Conservation (phyloP, 192 early-diverging fungal species). For the Dissophora ornata region DNA sequence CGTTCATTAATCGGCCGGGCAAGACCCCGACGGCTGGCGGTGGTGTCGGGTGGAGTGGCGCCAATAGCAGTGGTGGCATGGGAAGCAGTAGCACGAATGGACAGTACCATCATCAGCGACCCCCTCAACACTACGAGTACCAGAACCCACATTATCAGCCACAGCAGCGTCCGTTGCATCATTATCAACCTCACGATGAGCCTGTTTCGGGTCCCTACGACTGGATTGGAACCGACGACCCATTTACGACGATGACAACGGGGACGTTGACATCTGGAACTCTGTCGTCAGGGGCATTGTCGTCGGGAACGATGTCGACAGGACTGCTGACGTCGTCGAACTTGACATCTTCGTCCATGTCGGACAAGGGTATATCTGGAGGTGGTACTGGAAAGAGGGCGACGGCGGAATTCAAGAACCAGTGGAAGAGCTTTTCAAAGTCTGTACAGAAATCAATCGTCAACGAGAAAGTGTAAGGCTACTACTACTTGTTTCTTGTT, state of each 20-base stretch:
- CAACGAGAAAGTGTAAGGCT: constrained; percentile 38
- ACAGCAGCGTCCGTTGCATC: background rate
- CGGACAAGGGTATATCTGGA: constrained; percentile 1
- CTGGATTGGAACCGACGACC: constrained; percentile 7
- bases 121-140: background rate
- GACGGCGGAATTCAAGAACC: constrained; percentile 24
- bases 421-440: constrained; percentile 45
- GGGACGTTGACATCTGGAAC: background rate
- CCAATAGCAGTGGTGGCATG: background rate
- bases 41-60: background rate
- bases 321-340: background rate
- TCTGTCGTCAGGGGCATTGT: background rate
- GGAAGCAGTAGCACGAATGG: background rate
- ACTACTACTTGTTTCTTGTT: background rate
- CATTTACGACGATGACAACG: background rate
- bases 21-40: background rate
- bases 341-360: background rate
- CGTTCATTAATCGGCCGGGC: constrained; percentile 35
- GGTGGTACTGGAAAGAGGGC: background rate
- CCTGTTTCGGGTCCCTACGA: background rate
- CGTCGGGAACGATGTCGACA: constrained; percentile 7
- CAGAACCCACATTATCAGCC: background rate
- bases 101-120: background rate
- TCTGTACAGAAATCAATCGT: constrained; percentile 45
- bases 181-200: constrained; percentile 2